Percentiles rank a stretch among this genome's conserved stretches.
These are phyloP conservation scores for Exophiala mesophila DNA, from an alignment of 2,329 filamentous ascomycete genomes.

Conservation along the genomic window DNA sequence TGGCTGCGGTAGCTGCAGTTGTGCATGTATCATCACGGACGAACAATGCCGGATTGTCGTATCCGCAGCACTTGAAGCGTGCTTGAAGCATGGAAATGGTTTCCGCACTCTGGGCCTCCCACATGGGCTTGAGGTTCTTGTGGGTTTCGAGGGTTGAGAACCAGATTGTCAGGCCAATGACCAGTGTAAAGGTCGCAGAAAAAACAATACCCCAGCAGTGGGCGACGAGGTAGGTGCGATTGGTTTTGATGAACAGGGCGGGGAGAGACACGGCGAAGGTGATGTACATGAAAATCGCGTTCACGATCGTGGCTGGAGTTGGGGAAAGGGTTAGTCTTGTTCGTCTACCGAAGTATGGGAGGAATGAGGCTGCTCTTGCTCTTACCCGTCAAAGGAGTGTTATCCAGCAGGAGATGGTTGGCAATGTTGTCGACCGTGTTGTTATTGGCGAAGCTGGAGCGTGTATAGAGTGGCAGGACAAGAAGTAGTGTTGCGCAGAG, in stretches of 20 bases:
- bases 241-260: constrained; percentile 62
- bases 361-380: neutral
- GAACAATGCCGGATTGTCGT: constrained; percentile 67
- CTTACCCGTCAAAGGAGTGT: constrained; percentile 52
- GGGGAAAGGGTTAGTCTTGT: constrained; percentile 20
- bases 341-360: neutral
- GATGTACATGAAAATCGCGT: constrained; percentile 65
- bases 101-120: constrained; percentile 51
- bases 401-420: constrained; percentile 46
- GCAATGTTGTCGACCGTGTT: constrained; percentile 49
- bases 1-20: constrained; percentile 64
- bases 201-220: constrained; percentile 61
- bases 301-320: constrained; percentile 60
- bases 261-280: constrained; percentile 67
- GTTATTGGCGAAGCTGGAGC: constrained; percentile 37
- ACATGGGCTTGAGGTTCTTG: constrained; percentile 57
- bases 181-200: constrained; percentile 59
- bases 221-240: constrained; percentile 64
- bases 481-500: constrained; percentile 49
- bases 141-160: constrained; percentile 66
- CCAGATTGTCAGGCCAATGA: constrained; percentile 65
- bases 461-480: constrained; percentile 49
- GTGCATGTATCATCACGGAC: constrained; percentile 64
- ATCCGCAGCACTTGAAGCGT: constrained; percentile 77
- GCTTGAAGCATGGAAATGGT: constrained; percentile 67